Evolutionary conservation across 352 stramenopile species (phyloP).

Genomic region (Peronospora farinosa): DNA sequence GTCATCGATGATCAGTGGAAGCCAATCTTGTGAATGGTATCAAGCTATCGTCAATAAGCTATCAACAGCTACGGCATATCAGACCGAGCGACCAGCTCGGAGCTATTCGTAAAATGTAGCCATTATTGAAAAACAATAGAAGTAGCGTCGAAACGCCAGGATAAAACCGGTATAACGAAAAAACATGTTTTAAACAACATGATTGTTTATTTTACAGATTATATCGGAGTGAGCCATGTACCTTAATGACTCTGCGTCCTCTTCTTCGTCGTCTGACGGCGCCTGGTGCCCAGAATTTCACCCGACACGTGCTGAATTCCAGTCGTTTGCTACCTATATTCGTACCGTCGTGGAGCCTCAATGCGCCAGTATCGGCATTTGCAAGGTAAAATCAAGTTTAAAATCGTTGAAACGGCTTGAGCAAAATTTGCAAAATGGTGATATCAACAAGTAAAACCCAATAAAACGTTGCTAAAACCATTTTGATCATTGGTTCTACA

Average conservation of each 20-base stretch:
- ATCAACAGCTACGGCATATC: conserved; percentile 94
- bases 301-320: conserved; percentile 80
- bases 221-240: conserved; percentile 14
- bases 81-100: conserved; percentile 36
- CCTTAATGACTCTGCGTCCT: conserved; percentile 6
- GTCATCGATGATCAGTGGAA: too few species aligned
- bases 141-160: too few species aligned
- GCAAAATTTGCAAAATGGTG: too few species aligned
- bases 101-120: background rate
- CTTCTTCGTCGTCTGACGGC: conserved; percentile 18
- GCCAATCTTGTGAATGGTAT: conserved; percentile 93
- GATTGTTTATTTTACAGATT: conserved; percentile 3
- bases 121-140: conserved; percentile 3
- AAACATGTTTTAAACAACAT: too few species aligned
- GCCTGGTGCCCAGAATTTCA: conserved; percentile 81
- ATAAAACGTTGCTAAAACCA: background rate
- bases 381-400: conserved; percentile 66
- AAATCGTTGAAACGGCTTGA: background rate
- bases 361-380: conserved; percentile 75
- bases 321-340: conserved; percentile 80
- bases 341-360: conserved; percentile 74
- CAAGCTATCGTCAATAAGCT: conserved; percentile 89
- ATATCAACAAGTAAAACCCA: background rate
- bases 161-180: too few species aligned
- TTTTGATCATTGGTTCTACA: background rate